A percentile compares a stretch with the other conserved stretches of the same genome.
phyloP scores from a whole-genome alignment of 148 eudicot genomes.

The Cornus kousa region DNA sequence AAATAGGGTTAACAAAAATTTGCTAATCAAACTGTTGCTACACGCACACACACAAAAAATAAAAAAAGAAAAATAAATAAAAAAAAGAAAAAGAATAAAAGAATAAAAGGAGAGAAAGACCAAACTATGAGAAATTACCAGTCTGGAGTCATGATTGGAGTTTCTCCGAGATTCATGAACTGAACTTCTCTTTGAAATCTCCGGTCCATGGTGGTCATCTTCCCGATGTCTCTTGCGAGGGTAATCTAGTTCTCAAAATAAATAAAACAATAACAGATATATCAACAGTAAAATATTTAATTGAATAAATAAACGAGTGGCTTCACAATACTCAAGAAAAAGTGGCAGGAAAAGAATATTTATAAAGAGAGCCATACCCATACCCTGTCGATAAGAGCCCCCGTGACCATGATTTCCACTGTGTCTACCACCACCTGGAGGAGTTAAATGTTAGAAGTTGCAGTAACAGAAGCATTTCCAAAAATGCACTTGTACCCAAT shows the following conservation, averaged over 20 bases:
- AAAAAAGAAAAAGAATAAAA: too few relatives aligned
- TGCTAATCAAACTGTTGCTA: background rate
- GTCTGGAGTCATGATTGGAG: slow-evolving; percentile 80
- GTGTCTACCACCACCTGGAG: slow-evolving; percentile 65
- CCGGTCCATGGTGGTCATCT: slow-evolving; percentile 73
- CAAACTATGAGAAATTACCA: slow-evolving; percentile 35
- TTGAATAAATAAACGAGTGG: background rate
- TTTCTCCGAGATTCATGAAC: slow-evolving; percentile 68
- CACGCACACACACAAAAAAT: background rate
- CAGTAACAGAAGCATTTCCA: background rate
- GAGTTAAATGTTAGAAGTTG: slow-evolving; percentile 18
- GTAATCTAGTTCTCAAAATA: slow-evolving; percentile 37
- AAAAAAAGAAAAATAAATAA: too few relatives aligned
- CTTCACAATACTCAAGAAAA: background rate
- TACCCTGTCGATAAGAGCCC: slow-evolving; percentile 66
- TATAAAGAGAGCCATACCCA: slow-evolving; percentile 43
- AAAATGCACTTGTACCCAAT: background rate
- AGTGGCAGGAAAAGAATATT: background rate
- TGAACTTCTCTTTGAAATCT: slow-evolving; percentile 58
- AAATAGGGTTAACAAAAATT: background rate
- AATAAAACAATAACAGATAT: slow-evolving; percentile 9
- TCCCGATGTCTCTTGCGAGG: slow-evolving; percentile 79
- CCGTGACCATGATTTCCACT: slow-evolving; percentile 66
- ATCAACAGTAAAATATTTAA: background rate
- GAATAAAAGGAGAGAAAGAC: background rate